A percentile compares a stretch with the other conserved stretches of the same genome.
Conservation (phyloP, 164 flowering plant species). For the Houttuynia cordata region DNA sequence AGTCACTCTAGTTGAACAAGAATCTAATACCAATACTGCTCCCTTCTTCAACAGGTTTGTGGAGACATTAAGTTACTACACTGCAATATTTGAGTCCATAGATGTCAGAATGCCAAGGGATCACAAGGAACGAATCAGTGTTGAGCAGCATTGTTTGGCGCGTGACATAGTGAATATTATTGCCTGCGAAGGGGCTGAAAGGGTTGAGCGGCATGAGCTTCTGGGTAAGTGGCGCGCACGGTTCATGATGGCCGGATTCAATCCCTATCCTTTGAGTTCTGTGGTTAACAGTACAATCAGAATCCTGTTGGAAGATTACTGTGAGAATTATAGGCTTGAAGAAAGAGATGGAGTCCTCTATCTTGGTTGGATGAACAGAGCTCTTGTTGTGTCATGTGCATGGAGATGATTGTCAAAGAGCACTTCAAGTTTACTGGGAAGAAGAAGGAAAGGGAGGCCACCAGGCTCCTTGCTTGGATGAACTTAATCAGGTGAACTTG, state of each 20-base stretch:
- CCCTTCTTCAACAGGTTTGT: constrained; percentile 51
- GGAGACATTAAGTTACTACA: constrained; percentile 45
- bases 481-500: neutral
- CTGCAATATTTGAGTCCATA: constrained; percentile 67
- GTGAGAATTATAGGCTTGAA: constrained; percentile 40
- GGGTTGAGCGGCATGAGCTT: constrained; percentile 67
- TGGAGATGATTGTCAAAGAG: constrained; percentile 29
- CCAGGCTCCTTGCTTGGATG: neutral
- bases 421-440: neutral
- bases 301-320: constrained; percentile 37
- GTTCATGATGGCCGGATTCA: constrained; percentile 61
- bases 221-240: constrained; percentile 59
- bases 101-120: constrained; percentile 56
- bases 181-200: constrained; percentile 78
- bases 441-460: too few relatives aligned
- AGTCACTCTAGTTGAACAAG: constrained; percentile 80
- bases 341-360: constrained; percentile 56
- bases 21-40: constrained; percentile 56
- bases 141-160: constrained; percentile 78
- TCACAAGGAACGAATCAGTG: constrained; percentile 49
- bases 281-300: constrained; percentile 49
- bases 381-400: constrained; percentile 50
- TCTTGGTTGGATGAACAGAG: constrained; percentile 66
- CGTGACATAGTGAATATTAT: constrained; percentile 64
- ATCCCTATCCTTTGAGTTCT: constrained; percentile 51